Evolutionary conservation across 1,284 basidiomycete genomes (phyloP), one percentile per base, ranked within the genome.

Genomic region (Apiotrichum mycotoxinovorans): DNA sequence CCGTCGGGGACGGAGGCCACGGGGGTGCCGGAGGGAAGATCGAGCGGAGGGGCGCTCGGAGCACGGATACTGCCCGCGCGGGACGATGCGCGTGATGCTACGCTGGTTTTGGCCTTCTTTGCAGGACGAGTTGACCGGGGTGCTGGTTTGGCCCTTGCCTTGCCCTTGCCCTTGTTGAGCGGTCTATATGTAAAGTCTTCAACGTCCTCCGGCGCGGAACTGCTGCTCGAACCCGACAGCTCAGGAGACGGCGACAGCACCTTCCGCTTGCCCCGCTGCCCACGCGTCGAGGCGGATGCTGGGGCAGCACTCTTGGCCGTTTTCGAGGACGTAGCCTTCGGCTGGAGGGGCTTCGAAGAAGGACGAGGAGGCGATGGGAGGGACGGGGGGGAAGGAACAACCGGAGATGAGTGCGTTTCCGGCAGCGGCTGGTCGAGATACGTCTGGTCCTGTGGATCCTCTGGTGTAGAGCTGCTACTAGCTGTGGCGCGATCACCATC

Each of bases 121-220:
- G 54, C 18, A 8, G 27, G 27, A 10, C 27, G 27, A 10, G 17
- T 22, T 7, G 7, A 15, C 12, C 33, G 30, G 25, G 33, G 15
- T 15, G 22, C 7, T 2, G 44, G 4, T 34, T 37, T 48, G 20
- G 34, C 54, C 52, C 51, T 57, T 15, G 22, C 42, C 23, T 48
- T 48, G 5, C 46, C 46, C 20, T 52, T 44, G 17, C 20, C 30
- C 22, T 41, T 48, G 35, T 52, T 30, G 15, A 40, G 30, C 14
- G 63, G 64, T 12, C 57, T 61, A 35, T 62, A 68, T 0, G 64
- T 54, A 33, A 55, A 56, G 41, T 68, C 67, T 17, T 64, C 65
- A 14, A 37, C 27, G 44, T 68, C 67, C 27, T 64, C 62, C 0
- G 66, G 63, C 3, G 62, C 62, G 1, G 62, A 57, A 18, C 54